Evolutionary conservation across 176 grass and related monocot species (phyloP).

Genomic region (Oropetium thomaeum): DNA sequence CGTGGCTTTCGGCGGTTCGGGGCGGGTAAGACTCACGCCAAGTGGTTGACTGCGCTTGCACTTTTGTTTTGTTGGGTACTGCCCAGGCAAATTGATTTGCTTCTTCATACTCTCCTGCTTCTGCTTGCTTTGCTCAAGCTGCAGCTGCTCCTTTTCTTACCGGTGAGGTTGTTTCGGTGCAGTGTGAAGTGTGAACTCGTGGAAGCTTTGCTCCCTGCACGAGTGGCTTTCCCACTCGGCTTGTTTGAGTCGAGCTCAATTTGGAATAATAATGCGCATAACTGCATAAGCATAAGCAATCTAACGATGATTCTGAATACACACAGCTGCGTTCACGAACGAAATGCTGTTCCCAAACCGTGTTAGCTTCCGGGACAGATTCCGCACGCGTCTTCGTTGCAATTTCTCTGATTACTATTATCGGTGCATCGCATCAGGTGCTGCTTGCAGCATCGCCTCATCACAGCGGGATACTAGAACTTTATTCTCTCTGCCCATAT

Average conservation of each 20-base stretch:
- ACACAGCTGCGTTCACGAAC: no score
- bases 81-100: slow-evolving; percentile 1
- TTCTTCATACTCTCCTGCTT: no score
- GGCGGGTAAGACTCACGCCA: slow-evolving; percentile 47
- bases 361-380: neutral
- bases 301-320: no score
- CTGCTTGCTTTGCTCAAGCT: neutral
- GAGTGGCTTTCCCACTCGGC: no score
- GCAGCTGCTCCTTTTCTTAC: neutral
- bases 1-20: slow-evolving; percentile 43
- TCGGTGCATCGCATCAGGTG: neutral
- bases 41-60: slow-evolving; percentile 6
- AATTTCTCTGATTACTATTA: no score
- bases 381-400: neutral
- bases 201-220: neutral
- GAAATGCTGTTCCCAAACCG: neutral
- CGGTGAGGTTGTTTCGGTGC: neutral
- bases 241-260: no score
- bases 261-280: no score
- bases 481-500: no score
- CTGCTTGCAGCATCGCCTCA: neutral
- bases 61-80: neutral
- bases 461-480: no score
- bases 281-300: no score
- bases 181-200: neutral